Evolutionary conservation across 148 eudicot species (phyloP), one percentile per base, ranked within the genome.

Genomic region (Gaultheria prostrata): DNA sequence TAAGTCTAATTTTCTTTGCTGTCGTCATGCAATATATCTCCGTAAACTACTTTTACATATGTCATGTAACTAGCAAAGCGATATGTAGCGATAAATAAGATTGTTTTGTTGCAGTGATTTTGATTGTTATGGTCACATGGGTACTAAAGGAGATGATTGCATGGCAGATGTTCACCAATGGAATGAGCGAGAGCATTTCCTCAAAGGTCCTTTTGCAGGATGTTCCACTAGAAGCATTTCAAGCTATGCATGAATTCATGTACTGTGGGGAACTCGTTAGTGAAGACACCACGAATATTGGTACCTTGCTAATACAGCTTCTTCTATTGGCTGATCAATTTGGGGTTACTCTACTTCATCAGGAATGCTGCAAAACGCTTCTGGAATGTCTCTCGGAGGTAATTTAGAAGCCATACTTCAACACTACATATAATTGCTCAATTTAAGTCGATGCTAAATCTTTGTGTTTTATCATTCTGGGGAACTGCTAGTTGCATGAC

Each of bases 151-250:
- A 71, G 50, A 69, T 71, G 59, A 49, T 86, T 88, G 20, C 83
- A 86, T 71, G 81, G 89, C 93, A 96, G 98, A 96, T 96, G 98
- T 91, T 96, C 88, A 96, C 98, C 53, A 96, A 96, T 81, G 98
- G 98, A 76, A 96, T 96, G 98, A 89, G 89, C 49, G 98, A 96
- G 86, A 96, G 94, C 87, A 81, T 84, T 82, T 90, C 98, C 32
- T 77, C 91, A 45, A 86, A 88, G 86, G 85, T 93, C 84, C 84
- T 86, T 85, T 82, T 96, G 79, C 92, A 91, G 82, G 97, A 93
- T 88, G 90, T 93, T 69, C 85, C 91, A 81, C 91, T 89, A 45
- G 95, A 96, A 84, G 93, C 98, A 79, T 87, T 94, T 57, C 85
- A 88, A 84, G 86, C 83, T 59, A 93, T 94, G 92, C 87, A 94